Evolutionary conservation across 2,329 filamentous ascomycete genomes (phyloP).

Genomic region (Clarireedia paspali): DNA sequence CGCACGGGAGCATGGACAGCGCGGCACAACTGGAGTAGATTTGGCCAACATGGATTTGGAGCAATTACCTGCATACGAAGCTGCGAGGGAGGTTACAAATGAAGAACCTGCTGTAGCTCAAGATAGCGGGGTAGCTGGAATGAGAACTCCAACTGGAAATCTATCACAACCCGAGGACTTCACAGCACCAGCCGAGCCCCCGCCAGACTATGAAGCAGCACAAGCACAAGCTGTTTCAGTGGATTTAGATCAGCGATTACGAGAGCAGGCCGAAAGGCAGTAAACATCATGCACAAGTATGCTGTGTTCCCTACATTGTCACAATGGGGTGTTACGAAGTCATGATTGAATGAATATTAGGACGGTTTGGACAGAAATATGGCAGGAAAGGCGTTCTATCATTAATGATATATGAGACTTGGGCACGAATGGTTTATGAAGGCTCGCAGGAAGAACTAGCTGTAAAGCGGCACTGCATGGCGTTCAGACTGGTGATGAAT

Average conservation of each 20-base stretch:
- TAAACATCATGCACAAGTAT: conserved; percentile 2
- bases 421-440: not conserved
- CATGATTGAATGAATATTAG: conserved; percentile 9
- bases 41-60: conserved; percentile 68
- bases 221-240: conserved; percentile 61
- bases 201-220: conserved; percentile 85
- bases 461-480: conserved; percentile 8
- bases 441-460: not conserved
- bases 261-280: conserved; percentile 58
- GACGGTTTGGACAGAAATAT: not conserved
- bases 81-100: conserved; percentile 29
- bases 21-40: conserved; percentile 38
- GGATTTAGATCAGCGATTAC: conserved; percentile 60
- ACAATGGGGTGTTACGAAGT: conserved; percentile 9
- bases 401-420: conserved; percentile 5
- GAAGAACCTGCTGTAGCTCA: conserved; percentile 14
- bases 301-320: conserved; percentile 1
- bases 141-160: conserved; percentile 11
- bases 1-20: conserved; percentile 58
- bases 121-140: conserved; percentile 16
- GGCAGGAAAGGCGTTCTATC: conserved; percentile 7
- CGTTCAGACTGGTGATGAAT: conserved; percentile 5
- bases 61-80: conserved; percentile 81
- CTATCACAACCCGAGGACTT: conserved; percentile 9
- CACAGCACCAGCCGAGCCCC: conserved; percentile 61